Base-by-base conservation (phyloP, 2,329 filamentous ascomycete genomes). In the Stagonosporopsis vannaccii region DNA sequence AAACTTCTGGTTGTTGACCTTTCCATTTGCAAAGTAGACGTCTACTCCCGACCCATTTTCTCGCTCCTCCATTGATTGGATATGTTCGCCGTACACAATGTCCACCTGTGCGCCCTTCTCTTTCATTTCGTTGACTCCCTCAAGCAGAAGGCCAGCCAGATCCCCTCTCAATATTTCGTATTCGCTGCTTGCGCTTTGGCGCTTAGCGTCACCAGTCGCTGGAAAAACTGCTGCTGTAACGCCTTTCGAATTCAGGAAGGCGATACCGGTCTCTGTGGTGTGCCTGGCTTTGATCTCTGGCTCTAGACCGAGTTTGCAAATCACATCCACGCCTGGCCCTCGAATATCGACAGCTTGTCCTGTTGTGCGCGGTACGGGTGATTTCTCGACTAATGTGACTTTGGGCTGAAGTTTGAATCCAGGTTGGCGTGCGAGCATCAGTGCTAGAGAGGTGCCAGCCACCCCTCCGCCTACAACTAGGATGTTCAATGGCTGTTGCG, bases 331-430 rank as follows among this genome's bases (percentile, higher is more conserved):
- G 0, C 75, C 79, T 5, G 73, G 61, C 2, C 72, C 77, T 25
- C 79, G 78, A 3, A 82, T 74, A 58, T 82, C 80, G 36, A 82
- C 67, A 19, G 79, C 74, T 55, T 80, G 78, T 2, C 80, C 80
- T 22, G 76, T 75, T 4, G 67, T 69, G 12, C 78, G 72, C 13
- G 77, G 73, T 15, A 59, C 44, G 0, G 77, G 59, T 1, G 76
- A 75, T 17, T 78, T 77, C 52, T 82, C 80, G 15, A 82, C 61
- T 33, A 82, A 66, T 4, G 79, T 81, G 59, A 81, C 75, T 51
- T 58, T 62, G 11, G 75, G 72, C 41, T 62, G 62, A 40, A 64
- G 61, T 64, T 61, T 61, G 43, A 65, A 65, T 4, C 42, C 55
- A 3, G 62, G 67, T 4, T 69, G 61, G 26, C 64, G 66, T 6